A percentile compares a stretch with the other conserved stretches of the same genome.
These are phyloP conservation scores for Hanseniaspora hatyaiensis DNA, from an alignment of 805 yeast genomes.

Conservation along the genomic window DNA sequence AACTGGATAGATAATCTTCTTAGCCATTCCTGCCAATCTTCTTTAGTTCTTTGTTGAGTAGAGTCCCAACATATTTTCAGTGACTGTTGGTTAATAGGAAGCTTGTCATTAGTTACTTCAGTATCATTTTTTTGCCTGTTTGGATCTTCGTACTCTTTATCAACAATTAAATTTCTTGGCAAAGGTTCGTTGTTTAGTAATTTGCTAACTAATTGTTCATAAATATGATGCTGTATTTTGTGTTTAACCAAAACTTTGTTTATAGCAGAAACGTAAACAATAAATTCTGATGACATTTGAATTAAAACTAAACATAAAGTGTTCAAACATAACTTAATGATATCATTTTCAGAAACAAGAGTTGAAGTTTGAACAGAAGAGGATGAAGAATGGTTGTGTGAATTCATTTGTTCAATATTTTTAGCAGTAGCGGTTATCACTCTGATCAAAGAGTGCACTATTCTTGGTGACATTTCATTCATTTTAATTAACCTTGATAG, in stretches of 20 bases:
- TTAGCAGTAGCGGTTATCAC: conserved; percentile 34
- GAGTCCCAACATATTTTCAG: conserved; percentile 87
- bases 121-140: conserved; percentile 33
- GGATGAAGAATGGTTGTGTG: background rate
- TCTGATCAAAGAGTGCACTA: conserved; percentile 74
- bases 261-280: conserved; percentile 75
- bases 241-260: conserved; percentile 52
- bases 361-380: conserved; percentile 10
- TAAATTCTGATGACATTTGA: conserved; percentile 76
- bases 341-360: conserved; percentile 31
- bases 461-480: conserved; percentile 80
- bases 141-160: conserved; percentile 42
- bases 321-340: conserved; percentile 56
- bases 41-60: conserved; percentile 73
- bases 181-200: conserved; percentile 74
- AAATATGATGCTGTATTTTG: conserved; percentile 57
- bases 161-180: conserved; percentile 63
- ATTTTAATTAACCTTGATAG: conserved; percentile 60
- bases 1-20: conserved; percentile 74
- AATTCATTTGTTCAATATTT: conserved; percentile 19
- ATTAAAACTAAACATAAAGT: conserved; percentile 64
- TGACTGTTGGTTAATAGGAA: conserved; percentile 54
- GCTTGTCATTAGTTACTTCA: conserved; percentile 58
- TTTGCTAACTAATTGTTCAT: conserved; percentile 71
- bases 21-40: conserved; percentile 98